A percentile compares a stretch with the other conserved stretches of the same genome.
Conservation (phyloP, 2,329 filamentous ascomycete genomes). For the Cladosporium sp. region DNA sequence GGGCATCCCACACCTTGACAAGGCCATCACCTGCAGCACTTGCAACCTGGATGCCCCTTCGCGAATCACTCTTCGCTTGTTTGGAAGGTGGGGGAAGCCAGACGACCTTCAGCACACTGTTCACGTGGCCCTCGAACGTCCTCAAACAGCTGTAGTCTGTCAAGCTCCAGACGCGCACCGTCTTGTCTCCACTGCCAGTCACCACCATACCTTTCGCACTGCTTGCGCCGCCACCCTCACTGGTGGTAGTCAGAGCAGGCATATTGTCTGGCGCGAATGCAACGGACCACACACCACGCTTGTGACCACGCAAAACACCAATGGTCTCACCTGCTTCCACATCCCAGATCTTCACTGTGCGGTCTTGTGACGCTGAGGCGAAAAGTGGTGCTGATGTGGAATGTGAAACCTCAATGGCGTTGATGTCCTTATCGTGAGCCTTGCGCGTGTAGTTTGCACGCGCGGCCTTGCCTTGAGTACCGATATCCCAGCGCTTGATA, state of each 20-base stretch:
- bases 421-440: conserved; percentile 98
- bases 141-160: conserved; percentile 87
- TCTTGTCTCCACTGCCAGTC: conserved; percentile 94
- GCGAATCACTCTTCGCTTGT: conserved; percentile 38
- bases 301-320: conserved; percentile 87
- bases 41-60: conserved; percentile 66
- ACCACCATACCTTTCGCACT: conserved; percentile 74
- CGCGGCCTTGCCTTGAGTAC: conserved; percentile 43
- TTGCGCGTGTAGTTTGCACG: conserved; percentile 82
- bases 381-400: conserved; percentile 74
- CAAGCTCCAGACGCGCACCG: conserved; percentile 90
- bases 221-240: conserved; percentile 59
- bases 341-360: conserved; percentile 96
- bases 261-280: conserved; percentile 79
- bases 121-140: conserved; percentile 94
- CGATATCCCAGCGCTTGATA: conserved; percentile 88
- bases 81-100: conserved; percentile 63
- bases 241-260: conserved; percentile 67
- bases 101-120: conserved; percentile 88
- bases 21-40: conserved; percentile 91
- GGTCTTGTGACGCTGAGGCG: conserved; percentile 93
- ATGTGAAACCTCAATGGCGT: conserved; percentile 70
- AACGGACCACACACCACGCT: conserved; percentile 93
- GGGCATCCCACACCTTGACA: conserved; percentile 93
- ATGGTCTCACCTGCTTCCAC: conserved; percentile 83